Base-by-base conservation (phyloP, 2,329 filamentous ascomycete species). In the Ascochyta viciae-villosae region DNA sequence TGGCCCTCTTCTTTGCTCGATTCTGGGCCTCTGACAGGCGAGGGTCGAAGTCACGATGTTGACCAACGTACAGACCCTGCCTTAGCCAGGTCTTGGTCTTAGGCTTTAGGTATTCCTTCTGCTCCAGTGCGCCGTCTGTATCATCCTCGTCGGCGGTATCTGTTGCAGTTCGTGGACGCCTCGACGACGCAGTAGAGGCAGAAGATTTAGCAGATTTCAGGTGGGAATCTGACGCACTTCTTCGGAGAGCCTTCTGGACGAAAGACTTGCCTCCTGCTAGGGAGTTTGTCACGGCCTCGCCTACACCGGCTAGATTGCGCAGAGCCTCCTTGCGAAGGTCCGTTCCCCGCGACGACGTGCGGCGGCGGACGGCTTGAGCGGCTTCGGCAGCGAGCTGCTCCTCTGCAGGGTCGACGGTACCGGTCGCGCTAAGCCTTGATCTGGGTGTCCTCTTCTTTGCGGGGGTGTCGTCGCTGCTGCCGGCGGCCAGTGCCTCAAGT, bases 41-140 rank as follows among this genome's bases (percentile, higher is more conserved):
- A 46, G 74, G 62, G 42, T 76, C 67, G 47, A 76, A 75, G 19
- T 71, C 68, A n/a, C 73, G 70, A 54, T 74, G 82, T 74, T 97
- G 94, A 26, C 95, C 95, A 0, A 91, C 88, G 70, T 96, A 98
- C 13, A 98, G 81, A 9, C 94, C 95, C 73, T 92, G 90, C 48
- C 83, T 81, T 50, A 96, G 81, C 85, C 90, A 98, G 63, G 87
- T 87, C 80, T 96, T 96, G 47, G 80, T 82, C 52, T 83, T 79
- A 2, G 70, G 69, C 49, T 72, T 70, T 24, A 68, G 16, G 23
- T 59, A 67, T 15, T 60, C 61, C 48, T 67, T 62, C 44, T 54
- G 59, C 39, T 58, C 52, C 24, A 45, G 50, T n/a, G 56, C 57
- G 8, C 55, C 44, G 10, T 65, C 59, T 34, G 58, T 60, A 10